Conservation (phyloP, 2,329 filamentous ascomycete genomes). For the Xylaria sp. region DNA sequence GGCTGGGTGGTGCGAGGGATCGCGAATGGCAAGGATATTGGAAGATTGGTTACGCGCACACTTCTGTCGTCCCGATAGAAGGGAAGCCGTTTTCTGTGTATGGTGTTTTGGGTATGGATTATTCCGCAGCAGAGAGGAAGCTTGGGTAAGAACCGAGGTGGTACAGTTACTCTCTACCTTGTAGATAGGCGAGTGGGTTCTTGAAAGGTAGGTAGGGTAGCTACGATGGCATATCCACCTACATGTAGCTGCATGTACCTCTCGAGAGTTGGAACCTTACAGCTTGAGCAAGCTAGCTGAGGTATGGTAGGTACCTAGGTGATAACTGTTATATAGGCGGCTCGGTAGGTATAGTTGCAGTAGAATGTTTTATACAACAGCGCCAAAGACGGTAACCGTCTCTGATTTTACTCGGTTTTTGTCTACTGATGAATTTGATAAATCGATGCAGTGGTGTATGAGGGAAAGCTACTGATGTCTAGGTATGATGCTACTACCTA, state of each 20-base stretch:
- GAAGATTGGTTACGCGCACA: not conserved
- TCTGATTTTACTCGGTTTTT: too few species aligned
- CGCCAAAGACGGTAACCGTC: not conserved
- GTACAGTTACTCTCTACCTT: constrained; percentile 9
- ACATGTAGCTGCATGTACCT: not conserved
- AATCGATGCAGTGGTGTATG: not conserved
- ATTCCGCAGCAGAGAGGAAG: constrained; percentile 1
- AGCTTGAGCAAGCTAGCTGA: not conserved
- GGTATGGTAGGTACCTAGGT: not conserved
- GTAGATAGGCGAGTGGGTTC: constrained; percentile 1
- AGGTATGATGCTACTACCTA: too few species aligned
- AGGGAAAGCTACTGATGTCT: not conserved
- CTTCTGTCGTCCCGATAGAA: not conserved
- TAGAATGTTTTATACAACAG: not conserved
- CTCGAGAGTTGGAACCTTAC: not conserved
- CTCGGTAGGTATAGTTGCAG: not conserved
- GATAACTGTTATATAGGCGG: too few species aligned
- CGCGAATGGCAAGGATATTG: not conserved
- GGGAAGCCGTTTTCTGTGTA: not conserved
- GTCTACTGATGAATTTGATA: too few species aligned
- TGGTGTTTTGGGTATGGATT: not conserved
- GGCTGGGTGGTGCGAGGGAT: constrained; percentile 6
- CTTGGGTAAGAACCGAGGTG: constrained; percentile 20
- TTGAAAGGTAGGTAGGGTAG: not conserved
- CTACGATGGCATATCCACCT: not conserved